Evolutionary conservation across 2,329 filamentous ascomycete species (phyloP), one percentile per base, ranked within the genome.

Genomic region (Scortechinia acanthostroma): DNA sequence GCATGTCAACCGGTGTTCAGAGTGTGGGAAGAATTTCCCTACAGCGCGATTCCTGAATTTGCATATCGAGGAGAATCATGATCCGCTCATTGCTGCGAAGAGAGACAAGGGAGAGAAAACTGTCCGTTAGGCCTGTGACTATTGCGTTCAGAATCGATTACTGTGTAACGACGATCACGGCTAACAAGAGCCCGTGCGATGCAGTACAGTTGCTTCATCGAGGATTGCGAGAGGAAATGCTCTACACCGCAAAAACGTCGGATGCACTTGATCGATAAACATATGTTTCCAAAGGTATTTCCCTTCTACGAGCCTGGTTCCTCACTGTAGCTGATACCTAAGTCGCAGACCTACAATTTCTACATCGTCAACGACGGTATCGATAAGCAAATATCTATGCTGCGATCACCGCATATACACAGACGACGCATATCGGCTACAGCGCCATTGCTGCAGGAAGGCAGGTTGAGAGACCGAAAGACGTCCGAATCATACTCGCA

Each of bases 41-140:
- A 78, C 79, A 1, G 68, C 73, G 14, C 74, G 80, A 53, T 80
- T 83, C 48, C 62, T 88, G 44, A 66, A 71, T 43, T 57, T 87
- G 43, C 83, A 88, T 57, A 83, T 86, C 47, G 70, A 79, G 43
- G 83, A 88, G 60, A 80, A 83, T 52, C 83, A 87, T 60, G 82
- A 88, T 61, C 70, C 82, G 2, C 63, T 87, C 45, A 64, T 69
- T 44, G 74, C 71, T 43, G 68, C 75, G 2, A 69, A 68, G 52
- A 71, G 70, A 49, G 80, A 76, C 23, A 66, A 73, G 47, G 83
- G 82, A 30, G 81, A 86, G 53, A 84, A 82, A 57, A 86, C 75
- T 28, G 76, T 80, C 63, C 56, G 25, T 30, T 30, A 10, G n/a
- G n/a, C n/a, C n/a, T n/a, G n/a, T n/a, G n/a, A n/a, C n/a, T n/a